Evolutionary conservation across 176 grass and related monocot species (phyloP).

Genomic region (Pontederia paniculata): DNA sequence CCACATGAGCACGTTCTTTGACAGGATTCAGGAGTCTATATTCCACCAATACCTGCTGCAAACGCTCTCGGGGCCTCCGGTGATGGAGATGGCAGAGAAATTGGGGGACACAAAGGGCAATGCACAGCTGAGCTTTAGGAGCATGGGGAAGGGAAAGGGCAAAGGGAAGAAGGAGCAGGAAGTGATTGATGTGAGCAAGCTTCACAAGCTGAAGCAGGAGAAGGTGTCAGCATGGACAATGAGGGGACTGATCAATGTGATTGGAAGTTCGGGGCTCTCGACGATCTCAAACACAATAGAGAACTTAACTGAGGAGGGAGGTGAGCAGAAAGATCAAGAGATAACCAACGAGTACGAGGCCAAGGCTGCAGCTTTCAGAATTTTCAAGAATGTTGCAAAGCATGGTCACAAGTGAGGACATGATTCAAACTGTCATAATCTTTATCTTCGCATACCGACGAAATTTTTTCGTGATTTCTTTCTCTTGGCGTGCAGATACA

Average conservation of each 20-base stretch:
- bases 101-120: slow-evolving; percentile 42
- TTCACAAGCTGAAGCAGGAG: slow-evolving; percentile 71
- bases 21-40: slow-evolving; percentile 85
- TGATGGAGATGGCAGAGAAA: slow-evolving; percentile 82
- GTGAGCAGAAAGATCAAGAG: slow-evolving; percentile 65
- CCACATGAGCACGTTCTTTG: slow-evolving; percentile 83
- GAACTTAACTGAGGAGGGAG: slow-evolving; percentile 56
- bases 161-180: slow-evolving; percentile 44
- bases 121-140: slow-evolving; percentile 54
- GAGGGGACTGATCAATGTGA: slow-evolving; percentile 61
- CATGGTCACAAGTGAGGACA: slow-evolving; percentile 42
- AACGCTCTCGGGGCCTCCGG: slow-evolving; percentile 50
- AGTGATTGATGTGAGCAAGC: slow-evolving; percentile 53
- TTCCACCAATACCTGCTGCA: slow-evolving; percentile 93
- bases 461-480: slow-evolving; percentile 4
- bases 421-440: neutral
- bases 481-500: slow-evolving; percentile 36
- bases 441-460: neutral
- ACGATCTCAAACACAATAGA: slow-evolving; percentile 78
- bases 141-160: slow-evolving; percentile 24
- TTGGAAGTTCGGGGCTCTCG: slow-evolving; percentile 57
- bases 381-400: slow-evolving; percentile 87
- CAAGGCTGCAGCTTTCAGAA: slow-evolving; percentile 45
- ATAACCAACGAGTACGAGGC: slow-evolving; percentile 83
- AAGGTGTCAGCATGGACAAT: slow-evolving; percentile 93